Evolutionary conservation across 495 filamentous ascomycete species (phyloP), one percentile per base, ranked within the genome.

Genomic region (Xylaria nigripes): DNA sequence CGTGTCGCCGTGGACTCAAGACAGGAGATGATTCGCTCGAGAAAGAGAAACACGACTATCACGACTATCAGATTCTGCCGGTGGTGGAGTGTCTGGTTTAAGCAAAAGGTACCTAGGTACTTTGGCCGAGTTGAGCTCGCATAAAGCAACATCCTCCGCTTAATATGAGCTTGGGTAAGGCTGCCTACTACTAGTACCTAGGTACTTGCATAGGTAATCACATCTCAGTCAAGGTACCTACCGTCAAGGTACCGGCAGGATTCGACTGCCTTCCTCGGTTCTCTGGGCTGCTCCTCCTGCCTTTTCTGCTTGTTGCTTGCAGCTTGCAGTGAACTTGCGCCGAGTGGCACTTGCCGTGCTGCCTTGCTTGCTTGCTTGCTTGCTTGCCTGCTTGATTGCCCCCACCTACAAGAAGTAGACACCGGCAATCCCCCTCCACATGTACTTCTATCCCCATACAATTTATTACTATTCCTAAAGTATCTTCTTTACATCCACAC

Each of bases 351-450:
- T 45, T 32, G 15, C 23, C 24, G 3, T 46, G 40, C 40, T 45
- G 23, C 19, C 6, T 24, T 23, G 49, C 49, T 44, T 38, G 41
- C n/a, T n/a, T n/a, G 36, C 32, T 41, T 29, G 42, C 42, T 23
- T 48, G 44, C 42, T 24, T 38, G 51, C 50, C 18, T 41, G 41
- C 50, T 46, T 19, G 24, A 5, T n/a, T 32, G 5, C 15, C 29
- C 44, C 51, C 51, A 40, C 51, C 36, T 43, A 27, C 44, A 18
- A 48, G 25, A 29, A 48, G 51, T 54, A 54, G 22, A n/a, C 40
- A 24, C 51, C 51, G 32, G 44, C 45, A 48, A 22, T 42, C 9
- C 6, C 34, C 36, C 51, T 48, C 18, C 51, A 22, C 16, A 19
- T 54, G 34, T 54, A 54, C 51, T 3, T 30, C 15, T 0, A 4